phyloP scores from a whole-genome alignment of 306 rosid genomes.

The Medicago ruthenica region DNA sequence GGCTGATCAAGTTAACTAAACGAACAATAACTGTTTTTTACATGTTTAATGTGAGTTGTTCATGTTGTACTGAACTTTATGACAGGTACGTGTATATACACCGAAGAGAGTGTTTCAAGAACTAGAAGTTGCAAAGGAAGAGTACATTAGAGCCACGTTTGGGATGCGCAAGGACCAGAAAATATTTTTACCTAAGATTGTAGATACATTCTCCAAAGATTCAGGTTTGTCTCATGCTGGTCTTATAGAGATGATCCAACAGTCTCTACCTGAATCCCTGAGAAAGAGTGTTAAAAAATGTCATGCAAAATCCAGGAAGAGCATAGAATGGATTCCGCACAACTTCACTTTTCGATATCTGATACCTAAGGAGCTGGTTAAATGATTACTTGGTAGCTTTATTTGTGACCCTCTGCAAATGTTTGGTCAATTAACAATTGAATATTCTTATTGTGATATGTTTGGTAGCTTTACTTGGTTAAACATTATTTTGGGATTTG shows the following conservation, averaged over 20 bases:
- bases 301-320: constrained; percentile 60
- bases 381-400: constrained; percentile 45
- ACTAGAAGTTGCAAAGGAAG: constrained; percentile 83
- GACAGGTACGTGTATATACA: constrained; percentile 79
- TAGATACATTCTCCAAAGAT: constrained; percentile 79
- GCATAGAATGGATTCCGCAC: constrained; percentile 78
- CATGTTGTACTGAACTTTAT: background rate
- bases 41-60: background rate
- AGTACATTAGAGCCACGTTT: constrained; percentile 71
- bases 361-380: constrained; percentile 70
- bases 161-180: constrained; percentile 75
- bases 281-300: constrained; percentile 60
- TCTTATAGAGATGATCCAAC: constrained; percentile 68
- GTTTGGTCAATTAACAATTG: background rate
- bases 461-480: too few species aligned
- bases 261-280: constrained; percentile 64
- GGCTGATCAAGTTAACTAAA: too few species aligned
- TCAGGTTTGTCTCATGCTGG: constrained; percentile 56
- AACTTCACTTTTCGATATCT: constrained; percentile 84
- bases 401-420: constrained; percentile 10
- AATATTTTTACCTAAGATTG: constrained; percentile 75
- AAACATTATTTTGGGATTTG: constrained; percentile 32
- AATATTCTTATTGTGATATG: background rate
- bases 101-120: constrained; percentile 68
- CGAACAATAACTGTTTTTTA: background rate